Percentiles rank a stretch among this genome's conserved stretches.
These are phyloP conservation scores for Sporothrix mexicana DNA, from an alignment of 2,329 filamentous ascomycete species.

Conservation along the genomic window DNA sequence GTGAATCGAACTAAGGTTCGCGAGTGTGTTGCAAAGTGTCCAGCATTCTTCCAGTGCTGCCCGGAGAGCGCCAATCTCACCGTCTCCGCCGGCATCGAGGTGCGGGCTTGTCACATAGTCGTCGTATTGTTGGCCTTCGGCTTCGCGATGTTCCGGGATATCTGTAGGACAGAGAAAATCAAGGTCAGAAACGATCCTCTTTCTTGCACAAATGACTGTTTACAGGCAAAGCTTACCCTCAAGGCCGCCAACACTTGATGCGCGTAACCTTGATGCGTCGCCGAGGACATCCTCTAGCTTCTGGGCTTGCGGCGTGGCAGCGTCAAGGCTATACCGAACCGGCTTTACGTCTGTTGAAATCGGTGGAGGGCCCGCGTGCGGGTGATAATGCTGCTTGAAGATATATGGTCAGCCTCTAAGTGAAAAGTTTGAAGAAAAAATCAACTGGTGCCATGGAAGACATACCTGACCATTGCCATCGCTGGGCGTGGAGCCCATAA, in stretches of 20 bases:
- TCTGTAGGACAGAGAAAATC: constrained; percentile 47
- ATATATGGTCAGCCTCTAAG: background rate
- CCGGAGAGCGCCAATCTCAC: constrained; percentile 71
- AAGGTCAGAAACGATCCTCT: background rate
- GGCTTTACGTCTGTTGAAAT: constrained; percentile 77
- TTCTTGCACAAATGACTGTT: background rate
- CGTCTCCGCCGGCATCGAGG: constrained; percentile 51
- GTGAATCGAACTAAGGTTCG: constrained; percentile 82
- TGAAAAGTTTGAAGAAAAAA: background rate
- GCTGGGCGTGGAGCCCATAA: constrained; percentile 45
- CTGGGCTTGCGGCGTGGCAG: constrained; percentile 80
- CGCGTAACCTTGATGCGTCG: constrained; percentile 62
- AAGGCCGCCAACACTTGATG: constrained; percentile 74
- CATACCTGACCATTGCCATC: constrained; percentile 49
- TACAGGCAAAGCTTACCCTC: constrained; percentile 63
- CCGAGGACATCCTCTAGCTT: constrained; percentile 75
- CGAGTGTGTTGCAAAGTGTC: constrained; percentile 90
- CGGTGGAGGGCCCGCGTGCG: constrained; percentile 63
- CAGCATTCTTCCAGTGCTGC: constrained; percentile 86
- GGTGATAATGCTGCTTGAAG: background rate
- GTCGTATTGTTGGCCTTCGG: constrained; percentile 61
- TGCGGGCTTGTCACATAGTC: constrained; percentile 51
- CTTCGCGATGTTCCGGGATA: constrained; percentile 56
- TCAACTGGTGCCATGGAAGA: too few relatives aligned
- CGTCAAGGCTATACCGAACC: constrained; percentile 68